A percentile compares a stretch with the other conserved stretches of the same genome.
Conservation (phyloP, 805 yeast genomes). For the Candida argentea region DNA sequence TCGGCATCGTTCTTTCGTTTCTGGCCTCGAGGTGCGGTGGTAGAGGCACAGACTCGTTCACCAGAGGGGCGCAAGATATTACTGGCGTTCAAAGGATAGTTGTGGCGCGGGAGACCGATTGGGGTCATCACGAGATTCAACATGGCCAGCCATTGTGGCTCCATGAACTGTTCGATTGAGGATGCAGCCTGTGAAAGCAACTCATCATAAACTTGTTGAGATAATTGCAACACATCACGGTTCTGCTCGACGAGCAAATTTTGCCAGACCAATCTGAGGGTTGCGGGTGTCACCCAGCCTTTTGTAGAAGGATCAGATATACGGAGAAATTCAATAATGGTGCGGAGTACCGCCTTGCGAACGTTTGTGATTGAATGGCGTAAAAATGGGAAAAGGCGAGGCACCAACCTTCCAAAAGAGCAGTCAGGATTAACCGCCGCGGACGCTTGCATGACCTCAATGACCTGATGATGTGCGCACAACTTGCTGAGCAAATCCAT, state of each 20-base stretch:
- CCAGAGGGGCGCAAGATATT: conserved; percentile 78
- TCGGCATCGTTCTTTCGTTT: conserved; percentile 32
- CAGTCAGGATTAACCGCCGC: conserved; percentile 34
- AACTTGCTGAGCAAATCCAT: conserved; percentile 88
- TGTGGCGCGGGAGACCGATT: conserved; percentile 84
- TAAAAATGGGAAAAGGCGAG: conserved; percentile 82
- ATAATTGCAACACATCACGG: conserved; percentile 52
- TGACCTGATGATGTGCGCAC: conserved; percentile 71
- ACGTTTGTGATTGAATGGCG: conserved; percentile 92
- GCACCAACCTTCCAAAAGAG: conserved; percentile 71
- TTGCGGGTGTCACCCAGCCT: conserved; percentile 70
- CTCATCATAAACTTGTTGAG: conserved; percentile 49
- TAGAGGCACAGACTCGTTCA: conserved; percentile 19
- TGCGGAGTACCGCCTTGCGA: conserved; percentile 75
- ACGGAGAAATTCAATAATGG: conserved; percentile 66
- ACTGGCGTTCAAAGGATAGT: conserved; percentile 72
- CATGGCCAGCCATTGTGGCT: conserved; percentile 48
- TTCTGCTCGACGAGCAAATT: conserved; percentile 87
- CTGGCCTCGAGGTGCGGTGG: conserved; percentile 24
- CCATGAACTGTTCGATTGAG: conserved; percentile 41
- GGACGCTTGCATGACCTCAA: conserved; percentile 57
- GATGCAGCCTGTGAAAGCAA: conserved; percentile 39
- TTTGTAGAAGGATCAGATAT: conserved; percentile 41
- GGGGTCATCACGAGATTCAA: conserved; percentile 79
- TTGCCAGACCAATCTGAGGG: conserved; percentile 72